Percentiles rank a stretch among this genome's conserved stretches.
Evolutionary conservation across 768 basidiomycete species (phyloP).

Genomic region (Panellus pusillus): DNA sequence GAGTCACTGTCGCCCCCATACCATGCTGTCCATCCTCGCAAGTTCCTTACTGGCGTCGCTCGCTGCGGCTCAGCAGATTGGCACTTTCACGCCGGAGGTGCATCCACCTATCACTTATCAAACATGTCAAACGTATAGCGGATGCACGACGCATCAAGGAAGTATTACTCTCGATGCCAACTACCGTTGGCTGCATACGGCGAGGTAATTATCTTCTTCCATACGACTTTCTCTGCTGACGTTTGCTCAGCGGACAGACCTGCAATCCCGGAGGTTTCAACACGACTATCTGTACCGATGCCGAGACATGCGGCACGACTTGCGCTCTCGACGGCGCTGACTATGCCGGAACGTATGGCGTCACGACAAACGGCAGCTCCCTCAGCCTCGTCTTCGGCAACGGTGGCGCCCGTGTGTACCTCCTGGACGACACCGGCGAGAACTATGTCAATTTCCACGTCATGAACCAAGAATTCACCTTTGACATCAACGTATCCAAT

Average conservation of each 20-base stretch:
- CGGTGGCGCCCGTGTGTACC: slow-evolving; percentile 36
- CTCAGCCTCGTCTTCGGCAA: slow-evolving; percentile 37
- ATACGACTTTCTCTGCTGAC: neutral
- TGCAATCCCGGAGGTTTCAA: slow-evolving; percentile 15
- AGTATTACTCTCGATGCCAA: slow-evolving; percentile 37
- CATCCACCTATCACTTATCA: slow-evolving; percentile 36
- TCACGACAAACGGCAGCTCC: slow-evolving; percentile 33
- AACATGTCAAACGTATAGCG: slow-evolving; percentile 28
- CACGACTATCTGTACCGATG: slow-evolving; percentile 33
- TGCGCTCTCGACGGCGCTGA: slow-evolving; percentile 25
- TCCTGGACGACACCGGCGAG: slow-evolving; percentile 28
- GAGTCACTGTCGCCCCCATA: slow-evolving; percentile 5
- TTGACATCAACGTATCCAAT: slow-evolving; percentile 44
- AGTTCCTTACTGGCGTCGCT: slow-evolving; percentile 12
- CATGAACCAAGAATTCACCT: slow-evolving; percentile 44
- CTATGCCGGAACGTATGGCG: slow-evolving; percentile 36
- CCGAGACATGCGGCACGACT: slow-evolving; percentile 26
- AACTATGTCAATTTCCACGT: slow-evolving; percentile 29
- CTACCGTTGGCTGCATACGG: slow-evolving; percentile 37
- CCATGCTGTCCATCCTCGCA: slow-evolving; percentile 15
- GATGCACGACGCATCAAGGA: slow-evolving; percentile 24
- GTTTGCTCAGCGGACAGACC: slow-evolving; percentile 12
- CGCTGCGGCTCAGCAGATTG: slow-evolving; percentile 34
- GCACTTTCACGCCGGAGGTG: slow-evolving; percentile 36
- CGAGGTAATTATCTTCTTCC: slow-evolving; percentile 17